phyloP scores from a whole-genome alignment of 2,329 filamentous ascomycete species.

The Pestalotiopsis fici region DNA sequence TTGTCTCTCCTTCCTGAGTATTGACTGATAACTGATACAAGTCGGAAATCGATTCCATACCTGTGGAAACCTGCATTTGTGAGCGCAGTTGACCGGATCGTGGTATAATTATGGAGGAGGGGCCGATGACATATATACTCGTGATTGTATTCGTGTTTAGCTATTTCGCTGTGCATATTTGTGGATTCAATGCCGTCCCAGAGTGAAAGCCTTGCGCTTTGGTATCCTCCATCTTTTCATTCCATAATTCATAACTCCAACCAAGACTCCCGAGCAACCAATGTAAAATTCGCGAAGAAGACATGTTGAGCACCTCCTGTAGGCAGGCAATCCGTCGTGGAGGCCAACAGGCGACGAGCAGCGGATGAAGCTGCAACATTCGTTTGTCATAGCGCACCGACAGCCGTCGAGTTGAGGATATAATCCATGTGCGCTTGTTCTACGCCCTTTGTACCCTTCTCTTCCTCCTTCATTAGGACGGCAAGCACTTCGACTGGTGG shows the following conservation, averaged over 20 bases:
- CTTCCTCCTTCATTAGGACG: slow-evolving; percentile 74
- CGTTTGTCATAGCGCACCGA: slow-evolving; percentile 23
- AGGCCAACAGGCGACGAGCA: background rate
- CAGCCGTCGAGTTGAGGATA: slow-evolving; percentile 52
- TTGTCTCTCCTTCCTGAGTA: too few species aligned
- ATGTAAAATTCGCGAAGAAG: background rate
- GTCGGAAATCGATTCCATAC: too few species aligned
- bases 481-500: slow-evolving; percentile 90
- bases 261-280: slow-evolving; percentile 2
- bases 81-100: too few species aligned
- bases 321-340: background rate
- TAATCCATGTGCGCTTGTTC: slow-evolving; percentile 78
- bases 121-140: background rate
- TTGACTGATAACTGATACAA: too few species aligned
- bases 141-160: background rate
- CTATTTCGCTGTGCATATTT: background rate
- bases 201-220: background rate
- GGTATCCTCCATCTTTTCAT: background rate
- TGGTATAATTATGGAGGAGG: too few species aligned
- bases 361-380: background rate
- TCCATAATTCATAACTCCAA: background rate
- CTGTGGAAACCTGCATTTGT: too few species aligned
- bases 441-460: slow-evolving; percentile 50
- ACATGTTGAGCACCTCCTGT: background rate
- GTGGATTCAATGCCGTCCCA: background rate